Conservation (phyloP, 768 basidiomycete species). For the Lactarius psammicola region DNA sequence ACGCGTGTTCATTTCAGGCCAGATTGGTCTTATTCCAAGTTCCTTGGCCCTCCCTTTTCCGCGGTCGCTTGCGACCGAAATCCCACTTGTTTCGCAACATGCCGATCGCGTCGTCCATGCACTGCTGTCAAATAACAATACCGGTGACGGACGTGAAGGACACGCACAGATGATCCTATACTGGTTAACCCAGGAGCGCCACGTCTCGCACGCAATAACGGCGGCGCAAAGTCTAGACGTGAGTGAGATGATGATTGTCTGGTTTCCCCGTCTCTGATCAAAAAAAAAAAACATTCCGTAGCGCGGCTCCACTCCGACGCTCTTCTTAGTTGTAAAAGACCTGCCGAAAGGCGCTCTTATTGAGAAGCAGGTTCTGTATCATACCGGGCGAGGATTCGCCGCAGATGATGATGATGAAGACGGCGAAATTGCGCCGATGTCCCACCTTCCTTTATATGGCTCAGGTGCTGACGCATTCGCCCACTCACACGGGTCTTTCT, state of each 20-base stretch:
- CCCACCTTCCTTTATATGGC: slow-evolving; percentile 39
- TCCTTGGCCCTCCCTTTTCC: slow-evolving; percentile 65
- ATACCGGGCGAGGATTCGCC: slow-evolving; percentile 58
- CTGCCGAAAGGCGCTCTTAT: slow-evolving; percentile 70
- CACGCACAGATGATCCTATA: slow-evolving; percentile 64
- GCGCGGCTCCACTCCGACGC: slow-evolving; percentile 38
- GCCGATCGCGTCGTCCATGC: slow-evolving; percentile 63
- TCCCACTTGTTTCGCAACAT: slow-evolving; percentile 79
- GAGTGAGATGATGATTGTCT: not conserved
- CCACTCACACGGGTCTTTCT: not conserved
- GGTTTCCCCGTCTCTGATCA: not conserved
- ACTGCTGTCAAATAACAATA: slow-evolving; percentile 50
- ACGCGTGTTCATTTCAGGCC: slow-evolving; percentile 87
- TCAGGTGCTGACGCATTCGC: slow-evolving; percentile 39
- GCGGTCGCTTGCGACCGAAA: slow-evolving; percentile 56
- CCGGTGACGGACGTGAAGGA: slow-evolving; percentile 60
- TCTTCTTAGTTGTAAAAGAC: slow-evolving; percentile 61
- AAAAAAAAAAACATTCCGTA: slow-evolving; percentile 18
- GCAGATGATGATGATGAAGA: slow-evolving; percentile 54
- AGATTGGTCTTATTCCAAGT: slow-evolving; percentile 86
- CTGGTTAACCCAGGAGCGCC: slow-evolving; percentile 55
- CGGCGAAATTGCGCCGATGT: slow-evolving; percentile 41
- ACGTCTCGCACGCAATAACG: slow-evolving; percentile 43
- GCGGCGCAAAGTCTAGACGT: slow-evolving; percentile 36
- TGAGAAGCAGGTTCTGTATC: slow-evolving; percentile 74